These are phyloP conservation scores for Metschnikowia noctiluminum DNA, from an alignment of 805 yeast genomes.

Conservation along the genomic window DNA sequence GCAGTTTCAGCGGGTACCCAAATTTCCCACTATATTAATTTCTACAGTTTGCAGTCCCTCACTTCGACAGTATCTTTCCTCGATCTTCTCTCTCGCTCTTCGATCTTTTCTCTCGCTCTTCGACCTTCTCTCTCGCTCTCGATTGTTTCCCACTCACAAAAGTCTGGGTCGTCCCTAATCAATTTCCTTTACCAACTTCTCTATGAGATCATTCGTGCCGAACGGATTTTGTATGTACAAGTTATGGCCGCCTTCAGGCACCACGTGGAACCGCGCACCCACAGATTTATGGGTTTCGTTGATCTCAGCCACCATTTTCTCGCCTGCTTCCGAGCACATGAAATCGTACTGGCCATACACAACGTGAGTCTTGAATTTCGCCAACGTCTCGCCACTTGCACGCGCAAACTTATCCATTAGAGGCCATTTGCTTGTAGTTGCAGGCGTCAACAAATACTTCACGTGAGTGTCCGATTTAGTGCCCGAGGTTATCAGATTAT, in stretches of 20 bases:
- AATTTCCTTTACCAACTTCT: conserved; percentile 11
- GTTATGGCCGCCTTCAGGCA: conserved; percentile 42
- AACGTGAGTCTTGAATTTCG: conserved; percentile 39
- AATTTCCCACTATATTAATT: no score
- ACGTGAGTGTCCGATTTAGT: conserved; percentile 40
- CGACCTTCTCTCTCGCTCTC: no score
- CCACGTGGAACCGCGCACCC: conserved; percentile 14
- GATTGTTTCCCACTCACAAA: no score
- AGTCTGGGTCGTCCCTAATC: background rate
- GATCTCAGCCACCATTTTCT: conserved; percentile 25
- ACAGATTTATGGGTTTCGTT: conserved; percentile 7
- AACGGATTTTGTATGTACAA: conserved; percentile 45
- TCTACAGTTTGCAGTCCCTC: no score
- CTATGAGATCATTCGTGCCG: conserved; percentile 32
- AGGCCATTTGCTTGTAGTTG: conserved; percentile 65
- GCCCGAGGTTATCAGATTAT: conserved; percentile 38
- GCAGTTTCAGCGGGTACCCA: no score
- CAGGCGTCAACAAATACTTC: conserved; percentile 50
- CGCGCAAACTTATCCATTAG: conserved; percentile 52
- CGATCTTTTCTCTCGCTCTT: no score
- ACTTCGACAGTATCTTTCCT: no score
- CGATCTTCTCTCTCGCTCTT: no score
- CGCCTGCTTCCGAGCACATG: conserved; percentile 62
- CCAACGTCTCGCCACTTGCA: conserved; percentile 20
- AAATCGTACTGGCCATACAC: conserved; percentile 72